Evolutionary conservation across 2,329 filamentous ascomycete species (phyloP).

Genomic region (Pseudogymnoascus sp.): DNA sequence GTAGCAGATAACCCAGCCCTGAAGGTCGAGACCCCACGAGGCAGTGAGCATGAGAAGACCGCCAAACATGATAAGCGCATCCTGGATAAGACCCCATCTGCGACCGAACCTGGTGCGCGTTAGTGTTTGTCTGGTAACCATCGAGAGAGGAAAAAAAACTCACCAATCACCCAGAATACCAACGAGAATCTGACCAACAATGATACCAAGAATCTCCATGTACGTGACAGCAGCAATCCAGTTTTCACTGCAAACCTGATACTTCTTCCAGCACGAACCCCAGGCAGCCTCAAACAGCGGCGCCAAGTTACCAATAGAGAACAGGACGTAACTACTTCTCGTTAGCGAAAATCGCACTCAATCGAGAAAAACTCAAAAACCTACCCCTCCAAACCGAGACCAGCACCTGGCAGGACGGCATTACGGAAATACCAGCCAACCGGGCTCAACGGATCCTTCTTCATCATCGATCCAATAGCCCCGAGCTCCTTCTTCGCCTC

Average conservation of each 20-base stretch:
- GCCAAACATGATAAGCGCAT: conserved; percentile 88
- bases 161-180: conserved; percentile 69
- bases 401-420: conserved; percentile 85
- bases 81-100: conserved; percentile 91
- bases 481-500: conserved; percentile 63
- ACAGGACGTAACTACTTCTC: conserved; percentile 70
- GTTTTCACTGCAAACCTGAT: conserved; percentile 61
- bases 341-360: neutral
- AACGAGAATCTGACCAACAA: conserved; percentile 82
- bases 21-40: conserved; percentile 75
- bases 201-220: conserved; percentile 89
- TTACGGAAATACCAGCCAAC: conserved; percentile 82
- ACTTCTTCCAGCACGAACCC: conserved; percentile 64
- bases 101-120: conserved; percentile 66
- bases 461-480: conserved; percentile 69
- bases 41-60: conserved; percentile 87
- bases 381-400: conserved; percentile 77
- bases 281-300: conserved; percentile 73
- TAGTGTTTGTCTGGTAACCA: neutral
- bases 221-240: conserved; percentile 84
- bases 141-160: conserved; percentile 15
- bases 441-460: conserved; percentile 76
- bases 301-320: conserved; percentile 90
- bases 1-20: conserved; percentile 97
- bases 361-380: conserved; percentile 19